Evolutionary conservation across 2,329 filamentous ascomycete genomes (phyloP), one percentile per base, ranked within the genome.

Genomic region (Moelleriella libera): DNA sequence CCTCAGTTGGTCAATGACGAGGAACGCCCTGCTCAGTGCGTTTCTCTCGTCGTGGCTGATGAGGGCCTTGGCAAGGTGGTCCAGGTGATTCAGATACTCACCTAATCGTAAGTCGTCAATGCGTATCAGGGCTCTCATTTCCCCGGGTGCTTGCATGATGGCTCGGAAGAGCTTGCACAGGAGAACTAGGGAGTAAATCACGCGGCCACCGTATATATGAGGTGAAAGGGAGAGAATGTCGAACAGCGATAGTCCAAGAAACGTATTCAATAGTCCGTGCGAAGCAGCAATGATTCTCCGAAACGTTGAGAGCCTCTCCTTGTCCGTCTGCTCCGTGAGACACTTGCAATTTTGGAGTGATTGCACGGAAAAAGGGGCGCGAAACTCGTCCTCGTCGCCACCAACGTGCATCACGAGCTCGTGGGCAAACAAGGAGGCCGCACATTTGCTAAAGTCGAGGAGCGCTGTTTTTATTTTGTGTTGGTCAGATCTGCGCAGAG

Each of bases 351-450:
- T 46, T 43, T 44, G 12, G 41, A 48, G 40, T 42, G 40, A 48
- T 30, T 41, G 37, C 4, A 12, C 41, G 7, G 47, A 30, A 31
- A 48, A 48, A 29, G 47, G 47, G 7, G 47, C 44, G 12, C 34
- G 37, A 32, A 48, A 48, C 31, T 48, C 47, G 40, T 43, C 28
- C 43, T 45, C 30, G n/a, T 48, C 45, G 28, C 41, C 21, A 14
- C 40, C 30, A 39, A 48, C 44, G 29, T 48, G 47, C 47, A 48
- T 48, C 7, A 21, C 44, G 10, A 44, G 44, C 32, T 48, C 47
- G 14, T 48, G 43, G 10, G 32, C 47, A 30, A 45, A 48, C 30
- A 48, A 30, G 4, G 43, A 48, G 11, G 12, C 31, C 11, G 47
- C 30, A 40, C 43, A 43, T 44, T 31, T 43, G 8, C 47, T 31